Evolutionary conservation across 352 stramenopile species (phyloP).

Genomic region (Pythium chondricola): DNA sequence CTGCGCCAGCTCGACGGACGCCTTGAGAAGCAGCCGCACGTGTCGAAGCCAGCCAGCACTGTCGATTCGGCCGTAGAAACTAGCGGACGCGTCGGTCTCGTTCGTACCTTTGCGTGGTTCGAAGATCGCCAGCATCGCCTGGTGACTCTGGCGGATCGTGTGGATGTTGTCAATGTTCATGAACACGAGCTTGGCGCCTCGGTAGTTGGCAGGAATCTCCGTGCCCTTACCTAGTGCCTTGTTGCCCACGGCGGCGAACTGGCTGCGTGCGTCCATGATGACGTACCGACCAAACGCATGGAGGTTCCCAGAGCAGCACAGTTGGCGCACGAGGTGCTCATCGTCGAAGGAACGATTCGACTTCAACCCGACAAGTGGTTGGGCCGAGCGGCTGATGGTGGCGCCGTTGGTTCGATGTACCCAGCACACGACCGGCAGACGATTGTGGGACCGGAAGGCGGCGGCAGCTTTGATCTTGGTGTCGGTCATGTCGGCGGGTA

Average conservation of each 20-base stretch:
- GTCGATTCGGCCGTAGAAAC: constrained; percentile 89
- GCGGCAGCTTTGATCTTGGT: constrained; percentile 70
- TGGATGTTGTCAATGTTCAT: constrained; percentile 99
- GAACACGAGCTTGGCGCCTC: constrained; percentile 91
- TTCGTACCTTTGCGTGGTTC: constrained; percentile 64
- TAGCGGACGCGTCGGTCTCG: constrained; percentile 73
- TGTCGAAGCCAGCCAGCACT: constrained; percentile 95
- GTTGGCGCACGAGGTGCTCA: constrained; percentile 59
- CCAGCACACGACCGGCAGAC: constrained; percentile 73
- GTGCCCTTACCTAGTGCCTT: constrained; percentile 93
- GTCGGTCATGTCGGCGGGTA: constrained; percentile 90
- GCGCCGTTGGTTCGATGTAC: constrained; percentile 64
- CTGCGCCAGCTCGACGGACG: constrained; percentile 90
- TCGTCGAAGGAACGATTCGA: constrained; percentile 70
- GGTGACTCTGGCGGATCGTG: constrained; percentile 91
- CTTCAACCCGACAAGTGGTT: constrained; percentile 77
- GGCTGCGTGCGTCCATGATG: constrained; percentile 80
- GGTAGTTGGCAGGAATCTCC: constrained; percentile 95
- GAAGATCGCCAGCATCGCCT: constrained; percentile 78
- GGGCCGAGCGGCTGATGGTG: constrained; percentile 76
- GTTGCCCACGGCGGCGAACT: constrained; percentile 81
- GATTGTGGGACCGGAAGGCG: constrained; percentile 61
- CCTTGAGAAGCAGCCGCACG: constrained; percentile 90
- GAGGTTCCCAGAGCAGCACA: constrained; percentile 58
- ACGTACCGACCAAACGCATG: constrained; percentile 49